These are phyloP conservation scores for Pseudogymnoascus sp. DNA, from an alignment of 2,329 filamentous ascomycete species.

Conservation along the genomic window DNA sequence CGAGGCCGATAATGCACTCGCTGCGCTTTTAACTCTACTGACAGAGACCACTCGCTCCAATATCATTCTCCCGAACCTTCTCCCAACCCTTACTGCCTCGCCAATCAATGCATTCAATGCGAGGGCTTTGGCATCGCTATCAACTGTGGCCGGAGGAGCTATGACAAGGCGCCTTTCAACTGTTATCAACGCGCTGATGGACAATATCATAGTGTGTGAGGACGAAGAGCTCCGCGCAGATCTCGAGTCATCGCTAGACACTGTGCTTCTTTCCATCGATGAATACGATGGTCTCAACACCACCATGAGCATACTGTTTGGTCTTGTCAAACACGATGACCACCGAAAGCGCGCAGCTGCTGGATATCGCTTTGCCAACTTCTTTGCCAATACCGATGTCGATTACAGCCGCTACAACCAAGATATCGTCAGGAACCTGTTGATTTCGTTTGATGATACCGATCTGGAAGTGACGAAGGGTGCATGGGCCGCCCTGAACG, in stretches of 20 bases:
- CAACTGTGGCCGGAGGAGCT: conserved; percentile 78
- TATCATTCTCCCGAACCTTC: conserved; percentile 90
- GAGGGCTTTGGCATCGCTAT: conserved; percentile 82
- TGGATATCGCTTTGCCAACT: conserved; percentile 70
- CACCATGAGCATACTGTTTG: conserved; percentile 85
- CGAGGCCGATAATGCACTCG: conserved; percentile 83
- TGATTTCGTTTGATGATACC: conserved; percentile 85
- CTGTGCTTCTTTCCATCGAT: conserved; percentile 84
- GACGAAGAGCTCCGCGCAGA: conserved; percentile 61
- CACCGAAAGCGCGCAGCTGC: conserved; percentile 73
- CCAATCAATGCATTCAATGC: conserved; percentile 95
- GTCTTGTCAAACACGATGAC: conserved; percentile 85
- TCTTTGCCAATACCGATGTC: conserved; percentile 70
- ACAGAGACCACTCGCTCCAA: conserved; percentile 91
- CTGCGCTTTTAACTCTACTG: conserved; percentile 84
- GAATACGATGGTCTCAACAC: conserved; percentile 94
- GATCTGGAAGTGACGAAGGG: conserved; percentile 80
- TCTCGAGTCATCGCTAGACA: conserved; percentile 73
- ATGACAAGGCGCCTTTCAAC: conserved; percentile 86
- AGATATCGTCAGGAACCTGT: conserved; percentile 80
- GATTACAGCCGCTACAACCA: conserved; percentile 96
- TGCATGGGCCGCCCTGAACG: conserved; percentile 76
- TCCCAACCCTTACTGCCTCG: conserved; percentile 81
- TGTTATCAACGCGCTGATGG: conserved; percentile 90
- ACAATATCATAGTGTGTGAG: conserved; percentile 71